Evolutionary conservation across 2,329 filamentous ascomycete species (phyloP), one percentile per base, ranked within the genome.

Genomic region (Neopestalotiopsis clavispora): DNA sequence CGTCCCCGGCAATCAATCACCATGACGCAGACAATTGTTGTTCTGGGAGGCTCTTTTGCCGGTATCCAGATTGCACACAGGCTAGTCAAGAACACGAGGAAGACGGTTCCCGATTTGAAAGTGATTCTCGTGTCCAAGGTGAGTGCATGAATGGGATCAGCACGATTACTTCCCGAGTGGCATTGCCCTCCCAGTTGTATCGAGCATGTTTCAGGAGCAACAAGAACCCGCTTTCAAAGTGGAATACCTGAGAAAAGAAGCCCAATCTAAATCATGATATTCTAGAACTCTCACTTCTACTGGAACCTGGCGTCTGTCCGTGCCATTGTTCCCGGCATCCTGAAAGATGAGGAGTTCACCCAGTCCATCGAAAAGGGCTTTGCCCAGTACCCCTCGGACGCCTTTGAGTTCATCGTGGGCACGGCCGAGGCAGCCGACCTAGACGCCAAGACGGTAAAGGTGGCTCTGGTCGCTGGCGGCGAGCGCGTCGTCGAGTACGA

Each of bases 261-360:
- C 12, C 6, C 9, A 10, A 14, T 42, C 23, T 65, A 32, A 28
- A 49, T 69, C 61, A 70, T 30, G 6, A 23, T 1, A 13, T 38
- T 62, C 40, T 78, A 89, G 84, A 89, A 84, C 72, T 84, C 81
- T 70, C 86, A 89, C 73, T 86, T 89, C 72, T 89, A 84, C 80
- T 89, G 86, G 87, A 89, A 88, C 77, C 67, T 89, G 4, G 87
- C 86, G 32, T 83, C 87, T 1, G 83, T 88, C 58, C 85, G 87
- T 61, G 86, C 85, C 76, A 83, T 89, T 70, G 78, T 89, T 60
- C 86, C 87, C 2, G 84, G 81, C 49, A 71, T 80, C 63, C 71
- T 88, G 74, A 80, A 80, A 49, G 84, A 87, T 70, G 83, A 86
- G 12, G 79, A 87, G 71, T 78, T 88, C 72, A 82, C 85, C 75